Evolutionary conservation across 257 asterid species (phyloP).

Genomic region (Salvia rosmarinus): DNA sequence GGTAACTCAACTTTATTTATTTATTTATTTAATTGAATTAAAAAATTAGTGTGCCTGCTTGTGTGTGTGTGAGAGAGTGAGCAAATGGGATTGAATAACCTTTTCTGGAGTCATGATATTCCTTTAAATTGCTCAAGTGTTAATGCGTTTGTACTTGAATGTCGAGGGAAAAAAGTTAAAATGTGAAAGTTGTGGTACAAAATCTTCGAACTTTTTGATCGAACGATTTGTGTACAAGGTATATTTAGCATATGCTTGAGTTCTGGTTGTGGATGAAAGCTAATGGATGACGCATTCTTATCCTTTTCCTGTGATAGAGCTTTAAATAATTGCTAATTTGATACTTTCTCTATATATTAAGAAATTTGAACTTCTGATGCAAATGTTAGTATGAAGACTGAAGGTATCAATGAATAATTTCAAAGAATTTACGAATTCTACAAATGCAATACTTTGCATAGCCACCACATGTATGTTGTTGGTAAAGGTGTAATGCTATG

Average conservation of each 20-base stretch:
- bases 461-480: background rate
- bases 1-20: slow-evolving; percentile 47
- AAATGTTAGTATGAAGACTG: background rate
- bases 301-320: background rate
- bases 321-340: slow-evolving; percentile 15
- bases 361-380: background rate
- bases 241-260: too few relatives aligned
- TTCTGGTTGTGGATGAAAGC: background rate
- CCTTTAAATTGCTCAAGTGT: background rate
- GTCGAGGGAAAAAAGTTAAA: background rate
- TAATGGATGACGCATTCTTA: background rate
- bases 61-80: background rate
- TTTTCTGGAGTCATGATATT: slow-evolving; percentile 6
- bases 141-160: slow-evolving; percentile 14
- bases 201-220: too few relatives aligned
- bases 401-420: background rate
- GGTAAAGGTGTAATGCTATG: background rate
- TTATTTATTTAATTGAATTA: background rate
- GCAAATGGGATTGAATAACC: slow-evolving; percentile 3
- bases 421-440: background rate
- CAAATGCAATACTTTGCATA: background rate
- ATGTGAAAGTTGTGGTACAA: background rate
- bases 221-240: too few relatives aligned
- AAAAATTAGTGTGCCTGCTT: background rate
- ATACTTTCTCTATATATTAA: background rate